Evolutionary conservation across 2,329 filamentous ascomycete genomes (phyloP).

Genomic region (Leptographium radiaticola): DNA sequence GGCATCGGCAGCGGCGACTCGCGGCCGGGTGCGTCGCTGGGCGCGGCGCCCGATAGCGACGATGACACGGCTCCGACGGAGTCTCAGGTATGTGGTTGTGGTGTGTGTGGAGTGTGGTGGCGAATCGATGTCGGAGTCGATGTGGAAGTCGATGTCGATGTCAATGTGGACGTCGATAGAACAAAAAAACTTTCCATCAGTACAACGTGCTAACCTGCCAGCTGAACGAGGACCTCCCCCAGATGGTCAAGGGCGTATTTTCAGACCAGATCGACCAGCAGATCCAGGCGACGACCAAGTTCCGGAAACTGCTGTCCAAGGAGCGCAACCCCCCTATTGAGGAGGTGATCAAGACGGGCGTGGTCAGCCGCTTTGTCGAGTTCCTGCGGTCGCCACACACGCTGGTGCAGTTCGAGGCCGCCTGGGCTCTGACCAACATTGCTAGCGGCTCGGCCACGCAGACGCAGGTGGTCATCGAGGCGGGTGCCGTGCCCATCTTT

Average conservation of each 20-base stretch:
- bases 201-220: conserved; percentile 24
- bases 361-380: conserved; percentile 94
- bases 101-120: neutral
- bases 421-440: conserved; percentile 98
- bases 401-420: conserved; percentile 95
- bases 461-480: conserved; percentile 97
- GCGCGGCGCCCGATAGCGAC: conserved; percentile 88
- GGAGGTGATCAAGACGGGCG: conserved; percentile 97
- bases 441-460: conserved; percentile 93
- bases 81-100: conserved; percentile 60
- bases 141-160: too few species aligned
- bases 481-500: conserved; percentile 95
- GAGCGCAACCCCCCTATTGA: conserved; percentile 98
- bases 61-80: conserved; percentile 93
- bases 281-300: conserved; percentile 95
- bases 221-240: conserved; percentile 94
- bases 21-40: conserved; percentile 68
- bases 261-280: conserved; percentile 97
- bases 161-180: too few species aligned
- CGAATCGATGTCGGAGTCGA: neutral
- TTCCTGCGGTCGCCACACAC: conserved; percentile 97
- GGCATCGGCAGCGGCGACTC: conserved; percentile 76
- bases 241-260: conserved; percentile 97
- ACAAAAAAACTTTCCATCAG: too few species aligned
- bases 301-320: conserved; percentile 94